Percentiles rank a stretch among this genome's conserved stretches.
Conservation (phyloP, 2,329 filamentous ascomycete species). For the Tolypocladium sp. region DNA sequence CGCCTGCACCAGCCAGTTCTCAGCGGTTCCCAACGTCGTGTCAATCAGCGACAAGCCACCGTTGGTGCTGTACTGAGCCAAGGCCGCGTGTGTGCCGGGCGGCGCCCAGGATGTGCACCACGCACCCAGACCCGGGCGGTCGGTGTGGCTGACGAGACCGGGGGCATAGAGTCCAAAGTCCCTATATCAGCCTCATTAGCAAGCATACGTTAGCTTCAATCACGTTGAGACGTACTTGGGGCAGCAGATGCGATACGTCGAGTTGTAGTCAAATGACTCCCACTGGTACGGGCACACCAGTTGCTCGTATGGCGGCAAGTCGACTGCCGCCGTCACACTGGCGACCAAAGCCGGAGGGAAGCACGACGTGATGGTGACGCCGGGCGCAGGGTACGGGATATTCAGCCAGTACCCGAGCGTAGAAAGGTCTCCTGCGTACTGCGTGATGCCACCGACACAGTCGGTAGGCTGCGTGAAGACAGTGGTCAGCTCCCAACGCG, state of each 20-base stretch:
- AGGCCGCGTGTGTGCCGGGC: background rate
- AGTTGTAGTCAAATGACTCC: background rate
- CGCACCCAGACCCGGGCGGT: background rate
- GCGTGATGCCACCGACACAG: background rate
- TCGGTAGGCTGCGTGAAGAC: slow-evolving; percentile 1
- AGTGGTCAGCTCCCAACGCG: background rate
- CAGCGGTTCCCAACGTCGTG: background rate
- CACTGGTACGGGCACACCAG: background rate
- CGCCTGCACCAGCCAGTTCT: background rate
- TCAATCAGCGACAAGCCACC: background rate
- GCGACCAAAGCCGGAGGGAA: background rate
- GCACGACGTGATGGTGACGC: background rate
- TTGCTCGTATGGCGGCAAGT: background rate
- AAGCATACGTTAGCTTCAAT: no score
- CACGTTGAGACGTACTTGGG: background rate
- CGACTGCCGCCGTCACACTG: background rate
- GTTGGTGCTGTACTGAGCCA: background rate
- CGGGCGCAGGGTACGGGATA: no score
- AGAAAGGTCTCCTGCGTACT: background rate
- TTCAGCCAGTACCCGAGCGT: background rate
- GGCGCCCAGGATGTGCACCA: background rate
- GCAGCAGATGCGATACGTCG: slow-evolving; percentile 1
- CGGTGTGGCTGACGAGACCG: background rate
- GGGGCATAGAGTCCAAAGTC: background rate
- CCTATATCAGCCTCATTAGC: no score